Percentiles rank a stretch among this genome's conserved stretches.
Conservation (phyloP, 495 filamentous ascomycete species). For the Hyaloscypha hepaticicola region DNA sequence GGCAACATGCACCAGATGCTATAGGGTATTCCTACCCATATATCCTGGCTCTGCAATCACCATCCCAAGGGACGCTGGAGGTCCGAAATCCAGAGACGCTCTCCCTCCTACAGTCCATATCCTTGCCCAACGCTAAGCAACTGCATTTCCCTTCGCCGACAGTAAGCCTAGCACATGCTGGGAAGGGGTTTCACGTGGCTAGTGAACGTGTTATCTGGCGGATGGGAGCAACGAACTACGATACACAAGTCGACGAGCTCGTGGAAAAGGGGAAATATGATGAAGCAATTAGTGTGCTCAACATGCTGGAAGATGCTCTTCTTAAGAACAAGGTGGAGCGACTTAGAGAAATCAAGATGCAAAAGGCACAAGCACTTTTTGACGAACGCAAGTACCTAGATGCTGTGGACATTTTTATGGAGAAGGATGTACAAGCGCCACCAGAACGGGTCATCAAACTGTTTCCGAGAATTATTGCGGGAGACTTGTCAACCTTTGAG, state of each 20-base stretch:
- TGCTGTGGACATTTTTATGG: constrained; percentile 87
- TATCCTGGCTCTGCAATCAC: constrained; percentile 79
- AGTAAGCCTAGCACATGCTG: constrained; percentile 87
- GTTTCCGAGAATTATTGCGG: constrained; percentile 82
- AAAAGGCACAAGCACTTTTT: constrained; percentile 86
- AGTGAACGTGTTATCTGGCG: constrained; percentile 92
- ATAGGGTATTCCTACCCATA: constrained; percentile 97
- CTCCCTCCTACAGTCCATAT: constrained; percentile 80
- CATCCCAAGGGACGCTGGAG: constrained; percentile 83
- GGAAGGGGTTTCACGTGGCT: constrained; percentile 87
- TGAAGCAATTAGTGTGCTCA: constrained; percentile 86
- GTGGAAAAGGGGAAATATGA: constrained; percentile 75
- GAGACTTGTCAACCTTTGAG: constrained; percentile 64
- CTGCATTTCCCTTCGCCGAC: constrained; percentile 94
- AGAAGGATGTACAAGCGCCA: constrained; percentile 69
- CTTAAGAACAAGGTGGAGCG: constrained; percentile 78
- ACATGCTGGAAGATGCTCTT: constrained; percentile 89
- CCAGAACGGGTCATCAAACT: constrained; percentile 85
- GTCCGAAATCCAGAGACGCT: constrained; percentile 91
- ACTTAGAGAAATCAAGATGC: constrained; percentile 79
- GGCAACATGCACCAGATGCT: constrained; percentile 82
- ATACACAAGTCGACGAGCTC: constrained; percentile 84
- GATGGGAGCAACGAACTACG: constrained; percentile 92
- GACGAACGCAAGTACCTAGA: constrained; percentile 78
- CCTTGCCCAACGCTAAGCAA: constrained; percentile 72